phyloP scores from a whole-genome alignment of 768 basidiomycete genomes.

The Chalciporus pseudorubinellus region DNA sequence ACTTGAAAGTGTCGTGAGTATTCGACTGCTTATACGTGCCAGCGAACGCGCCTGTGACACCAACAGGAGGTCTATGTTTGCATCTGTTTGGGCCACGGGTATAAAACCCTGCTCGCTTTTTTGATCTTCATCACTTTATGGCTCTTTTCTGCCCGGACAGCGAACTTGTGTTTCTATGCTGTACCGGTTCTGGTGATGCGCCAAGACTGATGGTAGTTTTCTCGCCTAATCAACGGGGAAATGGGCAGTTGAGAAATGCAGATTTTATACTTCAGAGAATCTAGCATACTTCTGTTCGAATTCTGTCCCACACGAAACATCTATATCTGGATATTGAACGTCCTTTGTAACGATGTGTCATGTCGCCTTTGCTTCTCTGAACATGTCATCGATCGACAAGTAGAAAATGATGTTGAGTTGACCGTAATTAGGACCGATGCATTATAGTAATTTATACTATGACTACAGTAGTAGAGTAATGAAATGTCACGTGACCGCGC shows the following conservation, averaged over 20 bases:
- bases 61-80: slow-evolving; percentile 21
- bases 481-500: slow-evolving; percentile 23
- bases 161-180: slow-evolving; percentile 53
- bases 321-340: not conserved
- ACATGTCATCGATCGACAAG: too few relatives aligned
- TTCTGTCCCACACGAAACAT: slow-evolving; percentile 32
- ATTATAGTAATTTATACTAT: too few relatives aligned
- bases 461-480: too few relatives aligned
- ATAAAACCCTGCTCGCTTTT: slow-evolving; percentile 19
- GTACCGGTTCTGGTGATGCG: slow-evolving; percentile 80
- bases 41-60: slow-evolving; percentile 21
- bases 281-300: slow-evolving; percentile 37
- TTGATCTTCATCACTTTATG: slow-evolving; percentile 22
- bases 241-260: slow-evolving; percentile 48
- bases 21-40: not conserved
- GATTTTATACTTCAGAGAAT: slow-evolving; percentile 28
- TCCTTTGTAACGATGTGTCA: too few relatives aligned
- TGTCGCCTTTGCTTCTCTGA: not conserved
- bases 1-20: not conserved
- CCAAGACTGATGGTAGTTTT: slow-evolving; percentile 52
- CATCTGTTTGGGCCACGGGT: slow-evolving; percentile 26
- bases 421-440: too few relatives aligned
- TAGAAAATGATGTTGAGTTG: too few relatives aligned
- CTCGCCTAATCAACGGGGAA: slow-evolving; percentile 55
- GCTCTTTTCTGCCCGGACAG: slow-evolving; percentile 83